Evolutionary conservation across 2,329 filamentous ascomycete species (phyloP), one percentile per base, ranked within the genome.

Genomic region (Stenocarpella maydis): DNA sequence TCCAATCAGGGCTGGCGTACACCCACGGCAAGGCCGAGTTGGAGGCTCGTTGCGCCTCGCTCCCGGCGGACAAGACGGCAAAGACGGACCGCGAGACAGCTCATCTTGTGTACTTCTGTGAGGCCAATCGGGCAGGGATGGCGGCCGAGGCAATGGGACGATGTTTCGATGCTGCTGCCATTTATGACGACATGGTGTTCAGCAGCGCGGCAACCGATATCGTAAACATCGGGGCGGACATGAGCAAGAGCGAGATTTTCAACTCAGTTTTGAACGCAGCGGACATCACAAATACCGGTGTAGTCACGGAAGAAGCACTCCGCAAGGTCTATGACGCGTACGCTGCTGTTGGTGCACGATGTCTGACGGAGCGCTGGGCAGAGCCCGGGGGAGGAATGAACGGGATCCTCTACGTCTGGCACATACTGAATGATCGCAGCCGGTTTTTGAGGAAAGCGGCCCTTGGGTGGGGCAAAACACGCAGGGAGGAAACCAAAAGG

Each of bases 121-220:
- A 67, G 52, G 64, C 64, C 7, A 67, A 55, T 6, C 41, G 52
- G n/a, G 52, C 64, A 17, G 64, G 64, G 19, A 58, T 67, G 31
- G 64, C 64, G 28, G 43, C n/a, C 21, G 64, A 67, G 41, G 64
- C 64, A 0, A 67, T 66, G 50, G 64, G 64, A 4, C 47, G 64
- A 58, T 54, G 64, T 41, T 67, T 67, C 28, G 64, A 67, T 21
- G 28, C 64, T 8, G 52, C 50, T 10, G 64, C 64, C 10, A 58
- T 67, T n/a, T 67, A 55, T 10, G 64, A 67, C 17, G 64, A 67
- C n/a, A 58, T 67, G 64, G 64, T 58, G 14, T 58, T 67, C 41
- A 58, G 64, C 21, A 67, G 52, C 37, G 50, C 64, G 1, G 64
- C 50, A 6, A 67, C 64, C 10, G 64, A 67, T 24, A 47, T 67